Percentiles rank a stretch among this genome's conserved stretches.
These are phyloP conservation scores for Sporisorium reilianum DNA, from an alignment of 1,284 basidiomycete species.

Conservation along the genomic window DNA sequence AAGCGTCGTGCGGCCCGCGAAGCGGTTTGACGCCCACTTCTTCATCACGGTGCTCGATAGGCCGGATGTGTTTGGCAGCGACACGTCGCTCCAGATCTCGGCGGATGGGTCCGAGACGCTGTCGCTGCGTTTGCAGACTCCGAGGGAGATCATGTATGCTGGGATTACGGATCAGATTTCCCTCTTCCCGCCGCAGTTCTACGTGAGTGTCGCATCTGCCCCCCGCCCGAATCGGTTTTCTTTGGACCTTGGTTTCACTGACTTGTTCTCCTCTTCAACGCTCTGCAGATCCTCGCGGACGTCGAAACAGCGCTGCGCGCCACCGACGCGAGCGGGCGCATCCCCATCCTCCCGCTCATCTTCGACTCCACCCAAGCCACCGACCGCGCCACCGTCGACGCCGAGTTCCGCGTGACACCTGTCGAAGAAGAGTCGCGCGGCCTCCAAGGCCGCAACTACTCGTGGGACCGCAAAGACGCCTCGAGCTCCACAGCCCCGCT, in stretches of 20 bases:
- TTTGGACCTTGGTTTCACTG: too few species aligned
- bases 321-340: background rate
- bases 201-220: slow-evolving; percentile 4
- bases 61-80: slow-evolving; percentile 44
- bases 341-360: slow-evolving; percentile 46
- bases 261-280: too few species aligned
- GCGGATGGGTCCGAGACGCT: slow-evolving; percentile 61
- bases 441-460: slow-evolving; percentile 47
- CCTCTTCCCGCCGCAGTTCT: slow-evolving; percentile 64
- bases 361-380: slow-evolving; percentile 40
- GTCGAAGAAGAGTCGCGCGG: slow-evolving; percentile 59
- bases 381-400: slow-evolving; percentile 20
- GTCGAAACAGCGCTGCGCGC: slow-evolving; percentile 44
- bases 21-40: slow-evolving; percentile 65
- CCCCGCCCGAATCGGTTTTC: too few species aligned
- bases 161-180: slow-evolving; percentile 56
- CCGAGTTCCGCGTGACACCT: slow-evolving; percentile 47
- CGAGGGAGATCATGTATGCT: slow-evolving; percentile 47
- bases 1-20: slow-evolving; percentile 59
- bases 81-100: slow-evolving; percentile 41
- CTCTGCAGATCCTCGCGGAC: slow-evolving; percentile 46
- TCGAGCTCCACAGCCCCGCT: slow-evolving; percentile 7
- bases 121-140: slow-evolving; percentile 49
- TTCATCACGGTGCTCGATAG: slow-evolving; percentile 60
- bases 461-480: slow-evolving; percentile 53